Base-by-base conservation (phyloP, 441 rosid genomes). In the Pelargonium cotyledonis region DNA sequence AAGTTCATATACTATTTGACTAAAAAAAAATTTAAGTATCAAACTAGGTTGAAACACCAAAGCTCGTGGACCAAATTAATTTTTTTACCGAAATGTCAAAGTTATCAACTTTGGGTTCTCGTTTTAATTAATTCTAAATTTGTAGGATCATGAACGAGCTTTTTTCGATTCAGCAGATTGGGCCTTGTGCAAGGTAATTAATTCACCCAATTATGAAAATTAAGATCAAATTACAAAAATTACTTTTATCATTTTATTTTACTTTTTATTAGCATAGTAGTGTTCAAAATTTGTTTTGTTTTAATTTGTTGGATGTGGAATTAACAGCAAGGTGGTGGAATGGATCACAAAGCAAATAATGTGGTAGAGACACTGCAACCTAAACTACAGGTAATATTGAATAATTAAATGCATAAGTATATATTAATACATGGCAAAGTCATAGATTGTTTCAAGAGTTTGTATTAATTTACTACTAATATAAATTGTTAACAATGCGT, bases 151-250 rank as follows among this genome's bases (percentile, higher is more conserved):
- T 44, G 88, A 82, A 73, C 95, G 95, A 70, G 89, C 96, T 47
- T 89, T 86, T 77, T 89, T 89, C 35, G 97, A 92, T 76, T 92
- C 97, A 2, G 96, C 97, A 0, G 97, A 92, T 31, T 92, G 97
- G 96, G 92, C 87, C 65, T 63, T 92, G 16, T 77, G 82, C 68
- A 92, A 92, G 92, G 96, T 92, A 80, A 0, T 11, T 5, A 8
- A 43, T 9, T 26, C 55, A 65, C 21, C 3, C 53, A 15, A 26
- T n/a, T 53, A 49, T 6, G 67, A 47, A 41, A 19, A 64, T 63
- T 11, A 21, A 51, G 49, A 16, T 41, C 68, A 21, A 49, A 10
- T 76, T 46, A 44, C 19, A 29, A 61, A 15, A 2, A 21, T 43
- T 65, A 8, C 60, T 21, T 21, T 21, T 21, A n/a, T n/a, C n/a